phyloP scores from a whole-genome alignment of 2,329 filamentous ascomycete genomes.

The Diaporthe aspalathi region DNA sequence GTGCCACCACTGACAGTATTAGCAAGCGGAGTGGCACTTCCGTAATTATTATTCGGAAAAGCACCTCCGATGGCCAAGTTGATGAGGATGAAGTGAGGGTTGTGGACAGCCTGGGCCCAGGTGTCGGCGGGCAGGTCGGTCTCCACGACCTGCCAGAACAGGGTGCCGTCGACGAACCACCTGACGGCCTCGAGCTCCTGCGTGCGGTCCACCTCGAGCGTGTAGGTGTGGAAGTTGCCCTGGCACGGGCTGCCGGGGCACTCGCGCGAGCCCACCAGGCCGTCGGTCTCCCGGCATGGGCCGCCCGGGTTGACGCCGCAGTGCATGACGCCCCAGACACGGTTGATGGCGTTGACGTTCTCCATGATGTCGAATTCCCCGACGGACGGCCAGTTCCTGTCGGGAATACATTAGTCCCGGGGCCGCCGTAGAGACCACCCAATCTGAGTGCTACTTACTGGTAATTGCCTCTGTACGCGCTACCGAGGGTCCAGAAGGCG shows the following conservation, averaged over 20 bases:
- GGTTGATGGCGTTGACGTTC: constrained; percentile 58
- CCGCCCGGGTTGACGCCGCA: constrained; percentile 59
- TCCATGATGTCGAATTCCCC: constrained; percentile 68
- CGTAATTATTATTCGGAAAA: constrained; percentile 7
- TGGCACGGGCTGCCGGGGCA: constrained; percentile 15
- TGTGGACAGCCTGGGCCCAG: constrained; percentile 15
- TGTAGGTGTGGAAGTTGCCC: constrained; percentile 28
- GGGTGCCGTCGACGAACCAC: constrained; percentile 24
- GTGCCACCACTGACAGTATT: constrained; percentile 10
- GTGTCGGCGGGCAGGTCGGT: constrained; percentile 11
- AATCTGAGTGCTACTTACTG: not conserved
- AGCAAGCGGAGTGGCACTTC: constrained; percentile 3
- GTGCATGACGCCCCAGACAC: constrained; percentile 60
- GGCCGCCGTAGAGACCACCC: not conserved
- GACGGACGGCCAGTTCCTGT: constrained; percentile 56
- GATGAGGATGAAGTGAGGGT: constrained; percentile 4
- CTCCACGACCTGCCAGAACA: constrained; percentile 19
- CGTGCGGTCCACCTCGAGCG: constrained; percentile 16
- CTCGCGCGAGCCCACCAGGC: constrained; percentile 19
- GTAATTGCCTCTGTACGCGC: constrained; percentile 55
- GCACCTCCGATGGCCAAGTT: constrained; percentile 12
- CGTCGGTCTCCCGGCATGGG: constrained; percentile 49
- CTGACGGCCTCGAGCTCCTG: constrained; percentile 21
- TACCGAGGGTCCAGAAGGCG: constrained; percentile 66
- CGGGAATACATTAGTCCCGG: not conserved